A percentile compares a stretch with the other conserved stretches of the same genome.
phyloP scores from a whole-genome alignment of 2,329 filamentous ascomycete species.

The Macrophomina tecta region DNA sequence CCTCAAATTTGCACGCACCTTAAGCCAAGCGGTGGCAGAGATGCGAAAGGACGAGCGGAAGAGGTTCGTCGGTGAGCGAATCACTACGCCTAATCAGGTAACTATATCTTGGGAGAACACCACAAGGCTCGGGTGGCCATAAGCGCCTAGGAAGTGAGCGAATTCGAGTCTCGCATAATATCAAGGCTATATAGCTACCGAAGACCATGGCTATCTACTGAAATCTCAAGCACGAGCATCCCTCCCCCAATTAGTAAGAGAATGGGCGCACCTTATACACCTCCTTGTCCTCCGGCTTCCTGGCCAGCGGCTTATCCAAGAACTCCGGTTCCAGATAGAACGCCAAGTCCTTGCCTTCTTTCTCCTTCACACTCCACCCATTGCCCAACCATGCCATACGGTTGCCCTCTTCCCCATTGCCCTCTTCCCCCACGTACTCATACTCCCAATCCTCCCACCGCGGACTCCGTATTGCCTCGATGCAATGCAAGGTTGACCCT shows the following conservation, averaged over 20 bases:
- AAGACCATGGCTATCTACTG: too few species aligned
- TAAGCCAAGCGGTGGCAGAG: too few species aligned
- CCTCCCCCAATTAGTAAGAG: conserved; percentile 32
- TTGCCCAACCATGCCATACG: conserved; percentile 42
- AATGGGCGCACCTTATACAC: conserved; percentile 43
- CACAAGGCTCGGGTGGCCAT: too few species aligned
- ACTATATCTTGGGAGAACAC: too few species aligned
- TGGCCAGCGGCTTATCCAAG: conserved; percentile 42
- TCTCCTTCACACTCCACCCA: conserved; percentile 38
- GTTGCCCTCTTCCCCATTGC: conserved; percentile 35
- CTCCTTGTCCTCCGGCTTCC: conserved; percentile 48
- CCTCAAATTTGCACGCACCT: too few species aligned
- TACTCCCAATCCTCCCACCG: conserved; percentile 46
- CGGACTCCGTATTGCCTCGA: conserved; percentile 42
- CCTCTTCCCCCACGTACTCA: conserved; percentile 34
- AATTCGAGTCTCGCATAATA: too few species aligned
- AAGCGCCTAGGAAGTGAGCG: too few species aligned
- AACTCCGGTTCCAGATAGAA: conserved; percentile 52
- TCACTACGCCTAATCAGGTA: too few species aligned
- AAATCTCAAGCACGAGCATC: too few species aligned
- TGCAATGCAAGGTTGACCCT: conserved; percentile 40
- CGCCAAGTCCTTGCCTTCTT: conserved; percentile 45
- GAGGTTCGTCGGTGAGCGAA: too few species aligned
- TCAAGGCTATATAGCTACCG: too few species aligned
- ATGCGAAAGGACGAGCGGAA: too few species aligned